These are phyloP conservation scores for Sonneratia alba DNA, from an alignment of 345 rosid species.

Conservation along the genomic window DNA sequence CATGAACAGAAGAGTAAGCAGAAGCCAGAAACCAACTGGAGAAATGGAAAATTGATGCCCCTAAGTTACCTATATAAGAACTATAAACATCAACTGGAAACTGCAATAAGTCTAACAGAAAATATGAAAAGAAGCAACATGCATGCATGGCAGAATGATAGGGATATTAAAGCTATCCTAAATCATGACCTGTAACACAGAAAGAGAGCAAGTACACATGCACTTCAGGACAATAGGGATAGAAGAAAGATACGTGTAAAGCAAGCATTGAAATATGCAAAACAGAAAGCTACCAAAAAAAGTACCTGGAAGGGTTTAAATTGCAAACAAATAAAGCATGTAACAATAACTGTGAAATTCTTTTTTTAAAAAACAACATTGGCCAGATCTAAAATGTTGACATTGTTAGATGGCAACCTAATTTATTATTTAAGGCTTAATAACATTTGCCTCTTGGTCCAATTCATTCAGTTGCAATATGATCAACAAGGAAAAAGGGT, in stretches of 20 bases:
- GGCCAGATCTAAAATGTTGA: not conserved
- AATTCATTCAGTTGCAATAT: not conserved
- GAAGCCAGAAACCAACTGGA: not conserved
- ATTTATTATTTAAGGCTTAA: not conserved
- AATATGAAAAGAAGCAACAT: no score
- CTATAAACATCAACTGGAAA: not conserved
- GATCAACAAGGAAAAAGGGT: not conserved
- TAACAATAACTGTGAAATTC: not conserved
- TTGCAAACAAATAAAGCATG: not conserved
- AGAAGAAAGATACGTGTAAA: not conserved
- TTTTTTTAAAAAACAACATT: not conserved
- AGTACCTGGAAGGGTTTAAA: not conserved
- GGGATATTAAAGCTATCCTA: not conserved
- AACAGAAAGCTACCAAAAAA: not conserved
- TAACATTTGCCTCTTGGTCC: not conserved
- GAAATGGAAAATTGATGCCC: not conserved
- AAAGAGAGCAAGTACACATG: not conserved
- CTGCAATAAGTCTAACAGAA: no score
- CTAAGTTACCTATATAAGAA: not conserved
- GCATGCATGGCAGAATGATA: no score
- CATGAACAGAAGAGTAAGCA: slow-evolving; percentile 4
- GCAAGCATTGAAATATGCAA: not conserved
- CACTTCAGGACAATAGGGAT: not conserved
- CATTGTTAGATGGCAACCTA: not conserved
- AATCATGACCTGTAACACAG: not conserved